phyloP scores from a whole-genome alignment of 805 yeast genomes.

The Phaffomyces opuntiae region DNA sequence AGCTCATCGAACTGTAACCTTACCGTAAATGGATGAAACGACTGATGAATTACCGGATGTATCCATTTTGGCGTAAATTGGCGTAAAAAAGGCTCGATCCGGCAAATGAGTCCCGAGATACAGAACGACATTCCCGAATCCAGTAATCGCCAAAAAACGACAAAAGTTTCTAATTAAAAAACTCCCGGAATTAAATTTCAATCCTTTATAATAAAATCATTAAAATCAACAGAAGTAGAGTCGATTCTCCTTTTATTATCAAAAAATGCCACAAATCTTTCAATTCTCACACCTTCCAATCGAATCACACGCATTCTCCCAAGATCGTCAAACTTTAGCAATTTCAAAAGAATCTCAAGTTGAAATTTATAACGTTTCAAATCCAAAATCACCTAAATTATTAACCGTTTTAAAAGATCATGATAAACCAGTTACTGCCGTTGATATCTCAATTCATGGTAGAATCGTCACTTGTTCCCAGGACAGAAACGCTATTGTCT shows the following conservation, averaged over 20 bases:
- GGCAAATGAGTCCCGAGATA: no score
- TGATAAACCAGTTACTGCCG: conserved; percentile 90
- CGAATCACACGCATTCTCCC: conserved; percentile 84
- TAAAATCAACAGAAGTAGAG: conserved; percentile 15
- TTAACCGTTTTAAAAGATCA: conserved; percentile 71
- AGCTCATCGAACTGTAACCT: no score
- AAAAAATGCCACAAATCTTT: conserved; percentile 29
- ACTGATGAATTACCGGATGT: no score
- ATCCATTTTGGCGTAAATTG: no score
- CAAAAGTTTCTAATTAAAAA: no score
- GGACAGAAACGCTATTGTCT: conserved; percentile 94
- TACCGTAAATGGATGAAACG: no score
- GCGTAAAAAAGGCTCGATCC: no score
- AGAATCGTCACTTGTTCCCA: conserved; percentile 95
- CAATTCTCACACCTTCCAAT: conserved; percentile 79
- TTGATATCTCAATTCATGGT: conserved; percentile 84
- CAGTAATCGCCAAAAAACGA: no score
- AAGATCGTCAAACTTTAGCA: conserved; percentile 61
- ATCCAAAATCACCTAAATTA: conserved; percentile 48
- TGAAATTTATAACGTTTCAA: conserved; percentile 60
- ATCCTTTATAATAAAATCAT: not conserved
- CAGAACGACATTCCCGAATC: no score
- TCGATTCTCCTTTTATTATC: conserved; percentile 17
- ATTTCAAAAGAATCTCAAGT: conserved; percentile 74
- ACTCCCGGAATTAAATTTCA: not conserved